Percentiles rank a stretch among this genome's conserved stretches.
phyloP scores from a whole-genome alignment of 495 filamentous ascomycete species.

The Daldinia concentrica region DNA sequence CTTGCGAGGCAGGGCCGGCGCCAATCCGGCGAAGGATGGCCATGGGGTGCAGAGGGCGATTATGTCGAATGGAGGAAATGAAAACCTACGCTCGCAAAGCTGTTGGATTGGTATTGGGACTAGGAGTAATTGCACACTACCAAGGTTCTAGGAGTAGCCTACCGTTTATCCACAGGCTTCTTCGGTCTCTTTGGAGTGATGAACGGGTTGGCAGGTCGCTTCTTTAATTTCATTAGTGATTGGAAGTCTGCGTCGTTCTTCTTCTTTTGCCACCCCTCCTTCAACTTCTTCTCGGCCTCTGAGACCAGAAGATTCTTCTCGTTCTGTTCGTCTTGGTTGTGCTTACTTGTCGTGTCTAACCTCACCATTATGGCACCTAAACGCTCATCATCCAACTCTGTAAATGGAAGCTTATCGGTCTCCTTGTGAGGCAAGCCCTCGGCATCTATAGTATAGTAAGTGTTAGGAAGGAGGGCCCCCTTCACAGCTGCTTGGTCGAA shows the following conservation, averaged over 20 bases:
- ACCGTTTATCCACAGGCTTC: not conserved
- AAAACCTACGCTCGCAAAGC: not conserved
- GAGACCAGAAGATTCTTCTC: not conserved
- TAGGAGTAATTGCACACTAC: too few species aligned
- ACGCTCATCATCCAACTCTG: not conserved
- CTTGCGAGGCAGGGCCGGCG: slow-evolving; percentile 9
- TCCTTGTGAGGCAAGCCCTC: slow-evolving; percentile 6
- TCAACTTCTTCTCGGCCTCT: not conserved
- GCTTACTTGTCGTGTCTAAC: not conserved
- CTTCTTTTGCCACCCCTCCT: not conserved
- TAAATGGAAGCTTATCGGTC: not conserved
- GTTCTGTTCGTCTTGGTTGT: not conserved
- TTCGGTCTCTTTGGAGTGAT: not conserved
- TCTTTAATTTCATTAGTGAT: not conserved
- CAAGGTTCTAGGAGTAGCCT: not conserved
- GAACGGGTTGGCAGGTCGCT: not conserved
- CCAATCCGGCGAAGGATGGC: slow-evolving; percentile 20
- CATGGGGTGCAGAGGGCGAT: not conserved
- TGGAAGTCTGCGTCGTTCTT: not conserved
- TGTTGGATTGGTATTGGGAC: not conserved
- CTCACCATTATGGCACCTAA: not conserved
- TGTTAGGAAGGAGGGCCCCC: not conserved
- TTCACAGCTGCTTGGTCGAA: not conserved
- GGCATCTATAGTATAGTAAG: not conserved
- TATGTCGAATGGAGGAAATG: not conserved